Conservation (phyloP, 2,329 filamentous ascomycete species). For the Didymella segeticola region DNA sequence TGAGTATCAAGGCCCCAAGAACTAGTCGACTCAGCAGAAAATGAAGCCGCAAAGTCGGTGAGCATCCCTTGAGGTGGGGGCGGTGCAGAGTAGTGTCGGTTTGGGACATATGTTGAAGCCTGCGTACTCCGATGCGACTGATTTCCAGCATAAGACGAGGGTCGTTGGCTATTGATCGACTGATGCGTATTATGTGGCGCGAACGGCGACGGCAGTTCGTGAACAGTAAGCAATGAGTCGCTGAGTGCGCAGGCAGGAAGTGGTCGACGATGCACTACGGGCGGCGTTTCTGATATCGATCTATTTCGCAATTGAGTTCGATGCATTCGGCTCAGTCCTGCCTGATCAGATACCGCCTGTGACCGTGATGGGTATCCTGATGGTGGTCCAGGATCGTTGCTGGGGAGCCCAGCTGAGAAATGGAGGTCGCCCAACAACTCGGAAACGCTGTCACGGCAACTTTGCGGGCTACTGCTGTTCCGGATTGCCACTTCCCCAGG, state of each 20-base stretch:
- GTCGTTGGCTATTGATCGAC: not conserved
- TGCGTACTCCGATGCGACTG: not conserved
- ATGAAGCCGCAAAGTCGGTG: not conserved
- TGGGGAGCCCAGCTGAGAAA: slow-evolving; percentile 18
- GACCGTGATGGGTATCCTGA: slow-evolving; percentile 1
- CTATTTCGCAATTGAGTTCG: not conserved
- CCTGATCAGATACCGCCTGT: not conserved
- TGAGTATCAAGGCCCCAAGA: not conserved
- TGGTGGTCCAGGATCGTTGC: slow-evolving; percentile 10
- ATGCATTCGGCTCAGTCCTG: not conserved
- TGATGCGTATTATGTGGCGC: not conserved
- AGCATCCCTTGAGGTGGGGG: not conserved
- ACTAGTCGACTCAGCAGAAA: not conserved
- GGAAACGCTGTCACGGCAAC: not conserved
- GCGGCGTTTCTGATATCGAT: not conserved
- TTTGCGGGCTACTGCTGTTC: no score
- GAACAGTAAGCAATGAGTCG: slow-evolving; percentile 1
- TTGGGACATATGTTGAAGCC: not conserved
- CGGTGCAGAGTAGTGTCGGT: not conserved
- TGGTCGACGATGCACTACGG: slow-evolving; percentile 7
- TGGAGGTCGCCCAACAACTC: slow-evolving; percentile 20
- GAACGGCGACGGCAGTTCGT: not conserved
- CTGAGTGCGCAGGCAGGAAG: slow-evolving; percentile 9
- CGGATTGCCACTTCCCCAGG: not conserved
- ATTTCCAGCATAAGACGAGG: not conserved